Evolutionary conservation across 106 monocot genomes (phyloP), one percentile per base, ranked within the genome.

Genomic region (Dendrobium huoshanense): DNA sequence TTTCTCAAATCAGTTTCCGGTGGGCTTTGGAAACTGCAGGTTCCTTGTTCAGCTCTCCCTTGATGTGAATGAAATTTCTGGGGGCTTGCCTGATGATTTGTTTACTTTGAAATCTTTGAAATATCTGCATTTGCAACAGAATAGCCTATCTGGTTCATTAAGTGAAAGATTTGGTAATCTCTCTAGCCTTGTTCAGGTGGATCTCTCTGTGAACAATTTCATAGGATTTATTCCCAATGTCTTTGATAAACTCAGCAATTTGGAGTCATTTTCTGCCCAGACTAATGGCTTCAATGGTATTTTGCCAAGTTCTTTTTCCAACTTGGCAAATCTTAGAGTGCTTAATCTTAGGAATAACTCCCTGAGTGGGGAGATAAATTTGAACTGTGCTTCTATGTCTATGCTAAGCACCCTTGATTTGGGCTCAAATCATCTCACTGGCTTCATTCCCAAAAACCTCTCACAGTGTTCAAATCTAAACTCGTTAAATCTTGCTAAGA

Each of bases 331-430:
- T 19, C 67, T 93, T 2, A 77, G 55, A 56, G 18, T 77, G 9
- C 78, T 93, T 24, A 82, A 55, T 29, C 78, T 93, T 27, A 83
- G 90, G 80, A 90, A 90, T 80, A 93, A 93, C 68, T 87, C 85
- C 17, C 73, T 93, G 59, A 75, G 27, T 16, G 93, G 93, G 18
- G 76, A 51, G 29, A 88, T 93, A 42, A 44, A 10, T 72, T 78
- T 90, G 73, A 61, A 88, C 17, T 88, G 85, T 61, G 17, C 79
- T 5, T 33, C 48, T 9, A 74, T 93, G 48, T 0, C 41, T 13
- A 70, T 49, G 75, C 49, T 93, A 75, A 90, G 11, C 78, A 84
- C 80, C 16, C 79, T 93, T 31, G 88, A 90, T 87, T 84, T 88
- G 20, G 88, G 83, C 9, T 68, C 82, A 18, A 93, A 90, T 79